Conservation (phyloP, 1,284 basidiomycete species). For the Trametes sp. region DNA sequence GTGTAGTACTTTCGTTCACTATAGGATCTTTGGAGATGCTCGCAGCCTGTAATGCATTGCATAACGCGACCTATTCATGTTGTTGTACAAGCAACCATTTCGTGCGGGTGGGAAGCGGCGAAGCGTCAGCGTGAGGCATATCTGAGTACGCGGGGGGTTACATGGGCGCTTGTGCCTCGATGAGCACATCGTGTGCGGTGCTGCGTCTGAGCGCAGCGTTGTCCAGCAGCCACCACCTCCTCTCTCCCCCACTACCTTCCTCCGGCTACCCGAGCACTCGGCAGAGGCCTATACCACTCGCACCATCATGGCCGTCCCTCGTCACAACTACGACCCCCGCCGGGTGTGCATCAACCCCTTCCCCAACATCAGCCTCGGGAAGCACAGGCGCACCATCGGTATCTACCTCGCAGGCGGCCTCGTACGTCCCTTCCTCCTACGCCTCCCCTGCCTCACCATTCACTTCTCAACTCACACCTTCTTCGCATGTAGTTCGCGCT, state of each 20-base stretch:
- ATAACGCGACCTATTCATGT: too few relatives aligned
- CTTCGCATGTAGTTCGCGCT: slow-evolving; percentile 76
- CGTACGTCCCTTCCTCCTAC: slow-evolving; percentile 62
- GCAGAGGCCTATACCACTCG: background rate
- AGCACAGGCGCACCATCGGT: slow-evolving; percentile 81
- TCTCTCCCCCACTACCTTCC: background rate
- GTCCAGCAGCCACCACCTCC: slow-evolving; percentile 12
- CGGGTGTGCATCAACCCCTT: slow-evolving; percentile 84
- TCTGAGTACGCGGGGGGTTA: too few relatives aligned
- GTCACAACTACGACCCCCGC: slow-evolving; percentile 87
- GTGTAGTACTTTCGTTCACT: background rate
- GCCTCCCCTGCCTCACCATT: background rate
- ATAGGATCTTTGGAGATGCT: background rate
- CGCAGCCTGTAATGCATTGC: background rate
- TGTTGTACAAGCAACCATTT: too few relatives aligned
- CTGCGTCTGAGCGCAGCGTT: background rate
- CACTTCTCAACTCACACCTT: background rate
- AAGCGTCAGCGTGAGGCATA: too few relatives aligned
- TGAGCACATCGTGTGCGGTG: background rate
- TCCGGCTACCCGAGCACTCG: background rate
- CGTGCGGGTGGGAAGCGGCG: too few relatives aligned
- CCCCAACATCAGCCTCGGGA: slow-evolving; percentile 67
- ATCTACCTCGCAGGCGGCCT: slow-evolving; percentile 93
- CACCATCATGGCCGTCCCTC: slow-evolving; percentile 66
- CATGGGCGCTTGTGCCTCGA: background rate